These are phyloP conservation scores for Vicia faba DNA, from an alignment of 306 rosid species.

Conservation along the genomic window DNA sequence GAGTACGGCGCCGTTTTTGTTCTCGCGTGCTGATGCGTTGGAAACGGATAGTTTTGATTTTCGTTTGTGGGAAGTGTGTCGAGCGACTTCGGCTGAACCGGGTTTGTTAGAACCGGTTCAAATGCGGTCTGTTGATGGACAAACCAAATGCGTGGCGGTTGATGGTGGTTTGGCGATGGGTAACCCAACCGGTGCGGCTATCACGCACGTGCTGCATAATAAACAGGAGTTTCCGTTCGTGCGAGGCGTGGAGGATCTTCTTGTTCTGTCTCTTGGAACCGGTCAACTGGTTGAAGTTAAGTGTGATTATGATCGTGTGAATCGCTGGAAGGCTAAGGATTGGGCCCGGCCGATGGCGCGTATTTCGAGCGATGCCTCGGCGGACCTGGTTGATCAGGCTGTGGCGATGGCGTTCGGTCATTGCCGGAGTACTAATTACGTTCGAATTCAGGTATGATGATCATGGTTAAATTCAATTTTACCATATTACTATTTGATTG, in stretches of 20 bases:
- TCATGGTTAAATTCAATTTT: not conserved
- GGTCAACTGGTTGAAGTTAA: slow-evolving; percentile 72
- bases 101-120: slow-evolving; percentile 72
- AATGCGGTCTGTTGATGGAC: slow-evolving; percentile 73
- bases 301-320: slow-evolving; percentile 66
- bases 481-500: not conserved
- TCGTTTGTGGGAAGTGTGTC: slow-evolving; percentile 92
- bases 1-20: slow-evolving; percentile 92
- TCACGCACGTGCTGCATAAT: slow-evolving; percentile 98
- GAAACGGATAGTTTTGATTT: slow-evolving; percentile 91
- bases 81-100: slow-evolving; percentile 94
- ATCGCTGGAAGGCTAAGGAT: slow-evolving; percentile 79
- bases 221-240: slow-evolving; percentile 97
- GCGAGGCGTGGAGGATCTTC: slow-evolving; percentile 93
- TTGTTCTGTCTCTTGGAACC: slow-evolving; percentile 85
- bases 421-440: slow-evolving; percentile 69
- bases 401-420: slow-evolving; percentile 95
- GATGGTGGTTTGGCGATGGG: slow-evolving; percentile 92
- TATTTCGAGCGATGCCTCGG: slow-evolving; percentile 82
- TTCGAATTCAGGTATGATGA: slow-evolving; percentile 82
- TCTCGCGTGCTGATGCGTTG: slow-evolving; percentile 96
- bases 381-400: slow-evolving; percentile 92
- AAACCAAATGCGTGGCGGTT: slow-evolving; percentile 73
- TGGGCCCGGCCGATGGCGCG: slow-evolving; percentile 95
- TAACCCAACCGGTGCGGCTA: slow-evolving; percentile 92